Percentiles rank a stretch among this genome's conserved stretches.
Evolutionary conservation across 2,329 filamentous ascomycete species (phyloP).

Genomic region (Rugonectria rugulosa): DNA sequence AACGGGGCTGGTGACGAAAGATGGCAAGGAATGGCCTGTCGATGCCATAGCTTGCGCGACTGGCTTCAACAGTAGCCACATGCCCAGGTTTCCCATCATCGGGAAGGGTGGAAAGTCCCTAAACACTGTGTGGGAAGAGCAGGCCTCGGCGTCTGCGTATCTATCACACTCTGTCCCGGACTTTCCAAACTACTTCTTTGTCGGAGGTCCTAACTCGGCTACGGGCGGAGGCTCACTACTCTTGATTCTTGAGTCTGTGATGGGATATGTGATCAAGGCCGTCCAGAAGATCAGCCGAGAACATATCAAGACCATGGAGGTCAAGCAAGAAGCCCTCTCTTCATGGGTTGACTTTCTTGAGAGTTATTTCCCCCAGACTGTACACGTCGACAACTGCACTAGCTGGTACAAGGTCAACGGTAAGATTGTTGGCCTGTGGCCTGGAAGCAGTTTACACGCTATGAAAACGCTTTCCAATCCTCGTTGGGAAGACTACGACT

Average conservation of each 20-base stretch:
- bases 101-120: neutral
- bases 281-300: slow-evolving; percentile 1
- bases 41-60: slow-evolving; percentile 9
- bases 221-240: neutral
- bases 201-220: neutral
- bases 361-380: slow-evolving; percentile 1
- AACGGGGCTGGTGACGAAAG: neutral
- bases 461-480: neutral
- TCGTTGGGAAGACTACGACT: slow-evolving; percentile 8
- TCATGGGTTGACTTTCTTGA: neutral
- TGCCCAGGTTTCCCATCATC: neutral
- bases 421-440: slow-evolving; percentile 1
- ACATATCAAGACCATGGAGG: neutral
- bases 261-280: slow-evolving; percentile 1
- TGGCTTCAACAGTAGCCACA: neutral
- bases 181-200: slow-evolving; percentile 7
- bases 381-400: slow-evolving; percentile 2
- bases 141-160: neutral
- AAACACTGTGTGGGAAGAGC: neutral
- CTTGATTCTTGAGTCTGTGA: neutral
- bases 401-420: slow-evolving; percentile 7
- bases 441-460: slow-evolving; percentile 2
- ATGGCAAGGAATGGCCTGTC: neutral
- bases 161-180: neutral
- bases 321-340: neutral